phyloP scores from a whole-genome alignment of 192 early-diverging fungal species.

The Kappamyces sp. region DNA sequence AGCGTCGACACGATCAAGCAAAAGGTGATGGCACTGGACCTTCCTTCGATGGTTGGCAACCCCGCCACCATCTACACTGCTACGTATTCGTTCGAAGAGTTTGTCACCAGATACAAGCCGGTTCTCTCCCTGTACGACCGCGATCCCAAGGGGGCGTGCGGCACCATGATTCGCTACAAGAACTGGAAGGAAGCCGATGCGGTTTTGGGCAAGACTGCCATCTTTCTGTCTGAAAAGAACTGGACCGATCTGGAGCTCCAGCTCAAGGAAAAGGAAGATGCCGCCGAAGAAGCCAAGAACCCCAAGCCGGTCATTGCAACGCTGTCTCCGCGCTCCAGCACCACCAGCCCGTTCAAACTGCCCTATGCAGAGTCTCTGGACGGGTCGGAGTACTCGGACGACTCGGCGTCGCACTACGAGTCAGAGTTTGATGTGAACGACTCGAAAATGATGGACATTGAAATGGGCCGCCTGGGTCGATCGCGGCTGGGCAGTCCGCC shows the following conservation, averaged over 20 bases:
- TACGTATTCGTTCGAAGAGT: slow-evolving; percentile 68
- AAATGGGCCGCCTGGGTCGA: not conserved
- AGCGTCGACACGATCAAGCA: slow-evolving; percentile 63
- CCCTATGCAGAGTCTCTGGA: not conserved
- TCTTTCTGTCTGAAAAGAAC: slow-evolving; percentile 67
- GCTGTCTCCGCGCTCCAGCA: too few relatives aligned
- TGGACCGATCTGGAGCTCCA: slow-evolving; percentile 83
- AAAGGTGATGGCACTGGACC: slow-evolving; percentile 66
- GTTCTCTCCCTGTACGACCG: slow-evolving; percentile 17
- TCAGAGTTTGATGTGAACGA: slow-evolving; percentile 33
- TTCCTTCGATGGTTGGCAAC: slow-evolving; percentile 61
- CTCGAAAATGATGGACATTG: not conserved
- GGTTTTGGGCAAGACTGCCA: slow-evolving; percentile 36
- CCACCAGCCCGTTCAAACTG: too few relatives aligned
- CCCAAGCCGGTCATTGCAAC: too few relatives aligned
- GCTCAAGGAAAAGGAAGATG: slow-evolving; percentile 58
- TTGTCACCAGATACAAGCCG: slow-evolving; percentile 65
- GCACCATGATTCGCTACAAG: slow-evolving; percentile 14
- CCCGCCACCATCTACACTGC: slow-evolving; percentile 69
- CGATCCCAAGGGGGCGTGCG: slow-evolving; percentile 23
- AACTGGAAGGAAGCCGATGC: slow-evolving; percentile 29
- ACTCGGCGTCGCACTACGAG: slow-evolving; percentile 36
- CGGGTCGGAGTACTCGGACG: slow-evolving; percentile 15
- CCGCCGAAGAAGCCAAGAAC: slow-evolving; percentile 13
- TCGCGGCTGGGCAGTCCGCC: not conserved